These are phyloP conservation scores for Nakaseomyces sp. DNA, from an alignment of 1,139 yeast species.

Conservation along the genomic window DNA sequence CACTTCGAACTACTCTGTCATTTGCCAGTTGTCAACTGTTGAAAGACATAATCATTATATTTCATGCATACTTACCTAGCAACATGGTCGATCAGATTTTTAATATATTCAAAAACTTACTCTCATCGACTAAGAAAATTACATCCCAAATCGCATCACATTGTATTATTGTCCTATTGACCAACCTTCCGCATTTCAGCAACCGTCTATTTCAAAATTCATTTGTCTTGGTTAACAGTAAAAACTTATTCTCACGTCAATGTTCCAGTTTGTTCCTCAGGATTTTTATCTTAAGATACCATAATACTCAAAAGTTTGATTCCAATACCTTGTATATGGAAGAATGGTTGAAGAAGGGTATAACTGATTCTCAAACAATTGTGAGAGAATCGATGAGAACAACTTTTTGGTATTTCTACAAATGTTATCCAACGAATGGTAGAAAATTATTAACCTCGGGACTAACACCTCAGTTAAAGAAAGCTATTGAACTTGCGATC, in stretches of 20 bases:
- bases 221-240: constrained; percentile 51
- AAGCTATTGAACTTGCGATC: constrained; percentile 48
- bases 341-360: constrained; percentile 48
- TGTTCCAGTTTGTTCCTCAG: constrained; percentile 68
- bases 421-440: constrained; percentile 39
- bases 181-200: constrained; percentile 43
- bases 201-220: constrained; percentile 47
- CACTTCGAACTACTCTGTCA: constrained; percentile 78
- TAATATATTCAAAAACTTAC: constrained; percentile 49
- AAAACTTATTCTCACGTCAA: constrained; percentile 59
- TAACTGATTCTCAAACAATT: constrained; percentile 71
- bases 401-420: constrained; percentile 63
- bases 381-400: constrained; percentile 71
- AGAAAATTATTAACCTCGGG: constrained; percentile 36
- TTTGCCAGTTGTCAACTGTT: constrained; percentile 66
- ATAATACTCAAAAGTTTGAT: constrained; percentile 32
- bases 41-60: constrained; percentile 56
- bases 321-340: constrained; percentile 40
- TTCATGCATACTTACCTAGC: constrained; percentile 45
- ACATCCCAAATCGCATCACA: constrained; percentile 67
- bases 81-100: constrained; percentile 52
- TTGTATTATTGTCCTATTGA: constrained; percentile 51
- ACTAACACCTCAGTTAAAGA: constrained; percentile 36
- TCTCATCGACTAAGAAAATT: constrained; percentile 71
- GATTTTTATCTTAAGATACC: constrained; percentile 45